These are phyloP conservation scores for Solanum piurae DNA, from an alignment of 257 asterid species.

Conservation along the genomic window DNA sequence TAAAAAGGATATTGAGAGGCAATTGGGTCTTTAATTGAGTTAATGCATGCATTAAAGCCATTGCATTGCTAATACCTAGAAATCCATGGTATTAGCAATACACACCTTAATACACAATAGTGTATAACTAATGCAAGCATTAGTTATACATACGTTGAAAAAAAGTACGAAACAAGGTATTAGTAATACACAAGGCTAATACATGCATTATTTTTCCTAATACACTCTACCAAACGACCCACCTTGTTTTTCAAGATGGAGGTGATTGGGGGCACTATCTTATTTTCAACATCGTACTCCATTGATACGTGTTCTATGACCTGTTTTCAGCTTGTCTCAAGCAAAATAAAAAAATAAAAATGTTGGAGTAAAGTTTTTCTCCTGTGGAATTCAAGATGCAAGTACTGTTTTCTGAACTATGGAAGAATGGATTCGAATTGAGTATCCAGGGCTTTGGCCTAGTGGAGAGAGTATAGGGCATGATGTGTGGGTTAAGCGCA, in stretches of 20 bases:
- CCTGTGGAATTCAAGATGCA: neutral
- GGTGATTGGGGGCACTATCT: neutral
- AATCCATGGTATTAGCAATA: too few relatives aligned
- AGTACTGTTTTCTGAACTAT: neutral
- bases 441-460: neutral
- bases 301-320: neutral
- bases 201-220: too few relatives aligned
- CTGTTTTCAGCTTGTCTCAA: neutral
- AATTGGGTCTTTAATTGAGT: too few relatives aligned
- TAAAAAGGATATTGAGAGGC: too few relatives aligned
- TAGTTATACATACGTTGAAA: too few relatives aligned
- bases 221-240: too few relatives aligned
- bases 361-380: neutral
- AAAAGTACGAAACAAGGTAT: too few relatives aligned
- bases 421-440: neutral
- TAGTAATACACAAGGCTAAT: too few relatives aligned
- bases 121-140: too few relatives aligned
- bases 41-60: too few relatives aligned
- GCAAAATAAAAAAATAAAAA: neutral
- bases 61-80: too few relatives aligned
- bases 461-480: neutral
- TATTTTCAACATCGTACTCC: neutral
- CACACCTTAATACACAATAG: too few relatives aligned
- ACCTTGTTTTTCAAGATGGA: neutral
- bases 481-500: neutral